Percentiles rank a stretch among this genome's conserved stretches.
phyloP scores from a whole-genome alignment of 768 basidiomycete genomes.

The Tubosaeta sp. region DNA sequence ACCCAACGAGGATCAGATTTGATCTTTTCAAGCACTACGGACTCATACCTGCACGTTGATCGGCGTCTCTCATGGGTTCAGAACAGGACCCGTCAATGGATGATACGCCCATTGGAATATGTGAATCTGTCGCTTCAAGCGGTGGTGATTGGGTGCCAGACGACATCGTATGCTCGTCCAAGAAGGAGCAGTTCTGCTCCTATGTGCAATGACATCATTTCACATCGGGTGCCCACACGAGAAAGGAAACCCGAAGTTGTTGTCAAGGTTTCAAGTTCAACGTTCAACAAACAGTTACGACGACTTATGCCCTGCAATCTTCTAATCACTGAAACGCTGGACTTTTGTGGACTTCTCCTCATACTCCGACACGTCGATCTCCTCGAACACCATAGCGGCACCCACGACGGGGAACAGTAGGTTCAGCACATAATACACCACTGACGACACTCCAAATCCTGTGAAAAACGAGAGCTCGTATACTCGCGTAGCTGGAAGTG shows the following conservation, averaged over 20 bases:
- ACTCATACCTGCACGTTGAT: conserved; percentile 43
- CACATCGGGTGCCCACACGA: conserved; percentile 11
- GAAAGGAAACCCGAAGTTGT: conserved; percentile 5
- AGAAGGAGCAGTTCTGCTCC: background rate
- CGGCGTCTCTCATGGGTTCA: conserved; percentile 35
- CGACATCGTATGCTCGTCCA: conserved; percentile 9
- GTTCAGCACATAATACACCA: conserved; percentile 61
- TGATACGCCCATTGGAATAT: conserved; percentile 45
- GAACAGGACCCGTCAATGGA: conserved; percentile 37
- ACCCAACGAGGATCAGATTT: background rate
- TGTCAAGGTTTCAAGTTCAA: background rate
- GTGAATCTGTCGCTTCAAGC: conserved; percentile 45
- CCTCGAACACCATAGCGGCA: conserved; percentile 43
- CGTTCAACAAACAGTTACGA: background rate
- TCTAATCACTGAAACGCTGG: background rate
- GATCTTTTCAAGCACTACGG: background rate
- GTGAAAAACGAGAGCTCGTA: conserved; percentile 81
- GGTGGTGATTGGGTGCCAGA: conserved; percentile 54
- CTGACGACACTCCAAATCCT: conserved; percentile 67
- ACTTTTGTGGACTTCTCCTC: background rate
- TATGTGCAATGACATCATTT: conserved; percentile 25
- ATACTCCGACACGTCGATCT: conserved; percentile 48
- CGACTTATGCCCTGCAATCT: background rate
- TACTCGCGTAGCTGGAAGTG: conserved; percentile 65
- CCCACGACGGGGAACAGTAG: conserved; percentile 58